Base-by-base conservation (phyloP, 352 stramenopile genomes). In the Phytophthora meadii region DNA sequence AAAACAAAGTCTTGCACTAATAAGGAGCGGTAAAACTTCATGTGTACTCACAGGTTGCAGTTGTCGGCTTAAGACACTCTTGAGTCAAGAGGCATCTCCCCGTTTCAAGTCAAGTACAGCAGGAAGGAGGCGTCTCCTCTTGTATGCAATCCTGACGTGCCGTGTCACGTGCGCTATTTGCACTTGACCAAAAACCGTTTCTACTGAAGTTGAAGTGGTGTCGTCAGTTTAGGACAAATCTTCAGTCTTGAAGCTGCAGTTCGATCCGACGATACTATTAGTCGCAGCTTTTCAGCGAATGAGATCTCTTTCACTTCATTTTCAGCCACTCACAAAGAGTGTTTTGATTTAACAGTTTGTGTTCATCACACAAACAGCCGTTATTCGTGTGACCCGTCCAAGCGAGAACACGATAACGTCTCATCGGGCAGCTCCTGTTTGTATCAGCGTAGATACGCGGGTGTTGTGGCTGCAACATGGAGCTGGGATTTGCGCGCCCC, bases 391-490 rank as follows among this genome's bases (percentile, higher is more conserved):
- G 12, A 27, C 14, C 27, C 24, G 19, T 57, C 52, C 49, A 54
- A 36, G 47, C 65, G 42, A 70, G 14, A 11, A 32, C 52, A 73
- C 65, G 61, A 48, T 66, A 66, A 61, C 59, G 65, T 73, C 59
- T 52, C 53, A 63, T 70, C 58, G 65, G 48, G 12, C 41, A 48
- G 41, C 34, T 66, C 50, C 67, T 68, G 54, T 59, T 67, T 58
- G 58, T 63, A 68, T 50, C 58, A 49, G 49, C 42, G 65, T 57
- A 69, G 32, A 69, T 68, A 72, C 32, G 57, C 44, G 65, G 65
- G 59, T 69, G 65, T 60, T 69, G 36, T 30, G 37, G 45, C 49
- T 58, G 56, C 42, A 61, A 55, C 30, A 37, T 53, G 8, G 27
- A 52, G 15, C 24, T 55, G 45, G 56, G n/a, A 36, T 30, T 37